Evolutionary conservation across 1,284 basidiomycete species (phyloP).

Genomic region (Microbotryomycetes sp.): DNA sequence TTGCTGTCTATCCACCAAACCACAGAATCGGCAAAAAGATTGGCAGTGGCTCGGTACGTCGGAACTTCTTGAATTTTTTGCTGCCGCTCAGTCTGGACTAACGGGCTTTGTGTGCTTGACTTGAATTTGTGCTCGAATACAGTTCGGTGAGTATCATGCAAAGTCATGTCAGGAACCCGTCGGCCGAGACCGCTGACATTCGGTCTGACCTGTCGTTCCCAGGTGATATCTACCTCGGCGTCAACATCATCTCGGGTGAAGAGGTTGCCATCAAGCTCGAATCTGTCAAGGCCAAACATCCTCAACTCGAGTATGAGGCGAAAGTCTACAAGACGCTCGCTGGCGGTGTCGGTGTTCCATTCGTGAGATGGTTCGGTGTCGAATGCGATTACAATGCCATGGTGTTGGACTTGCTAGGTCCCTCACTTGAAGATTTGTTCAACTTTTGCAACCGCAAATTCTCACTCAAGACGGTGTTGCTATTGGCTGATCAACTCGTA

Average conservation of each 20-base stretch:
- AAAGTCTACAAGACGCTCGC: slow-evolving; percentile 63
- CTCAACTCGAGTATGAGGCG: slow-evolving; percentile 95
- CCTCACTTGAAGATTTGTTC: slow-evolving; percentile 97
- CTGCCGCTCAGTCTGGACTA: too few species aligned
- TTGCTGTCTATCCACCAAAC: slow-evolving; percentile 27
- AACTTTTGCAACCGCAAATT: slow-evolving; percentile 99
- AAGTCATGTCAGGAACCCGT: neutral
- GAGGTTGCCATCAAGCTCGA: slow-evolving; percentile 99
- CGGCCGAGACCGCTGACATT: neutral
- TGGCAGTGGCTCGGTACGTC: slow-evolving; percentile 95
- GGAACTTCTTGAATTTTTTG: too few species aligned
- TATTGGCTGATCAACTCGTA: slow-evolving; percentile 94
- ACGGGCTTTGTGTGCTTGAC: neutral
- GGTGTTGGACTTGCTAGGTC: slow-evolving; percentile 96
- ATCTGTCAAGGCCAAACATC: slow-evolving; percentile 98
- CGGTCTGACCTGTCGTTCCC: slow-evolving; percentile 12
- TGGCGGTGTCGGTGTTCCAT: slow-evolving; percentile 96
- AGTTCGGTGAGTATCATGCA: neutral
- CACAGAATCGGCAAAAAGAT: slow-evolving; percentile 97
- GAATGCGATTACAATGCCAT: slow-evolving; percentile 99
- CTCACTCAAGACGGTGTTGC: slow-evolving; percentile 90
- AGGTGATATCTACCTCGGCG: slow-evolving; percentile 99
- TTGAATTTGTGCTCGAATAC: too few species aligned
- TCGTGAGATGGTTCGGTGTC: slow-evolving; percentile 97
- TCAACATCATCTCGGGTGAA: slow-evolving; percentile 99